These are phyloP conservation scores for Lecanosticta acicola DNA, from an alignment of 2,329 filamentous ascomycete species.

Conservation along the genomic window DNA sequence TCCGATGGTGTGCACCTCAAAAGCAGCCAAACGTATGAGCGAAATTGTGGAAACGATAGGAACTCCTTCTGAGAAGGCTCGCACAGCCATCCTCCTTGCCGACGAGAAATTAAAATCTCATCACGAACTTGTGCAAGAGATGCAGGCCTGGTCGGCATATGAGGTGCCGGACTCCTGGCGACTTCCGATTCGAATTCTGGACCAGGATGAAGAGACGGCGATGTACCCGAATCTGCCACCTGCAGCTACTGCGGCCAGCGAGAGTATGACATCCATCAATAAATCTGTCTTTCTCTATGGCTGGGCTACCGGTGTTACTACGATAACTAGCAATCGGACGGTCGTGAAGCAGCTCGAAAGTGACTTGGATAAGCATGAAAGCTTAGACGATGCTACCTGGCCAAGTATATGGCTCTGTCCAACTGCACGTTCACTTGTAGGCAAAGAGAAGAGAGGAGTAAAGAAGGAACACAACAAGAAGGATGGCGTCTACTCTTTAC, in stretches of 20 bases:
- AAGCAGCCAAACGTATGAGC: conserved; percentile 61
- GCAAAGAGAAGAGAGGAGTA: conserved; percentile 51
- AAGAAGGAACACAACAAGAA: conserved; percentile 21
- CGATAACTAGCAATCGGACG: conserved; percentile 64
- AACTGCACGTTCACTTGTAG: conserved; percentile 60
- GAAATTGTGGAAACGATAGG: conserved; percentile 61
- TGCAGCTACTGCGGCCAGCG: conserved; percentile 40
- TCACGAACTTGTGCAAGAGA: conserved; percentile 28
- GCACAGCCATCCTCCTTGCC: conserved; percentile 56
- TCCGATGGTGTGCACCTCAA: conserved; percentile 59
- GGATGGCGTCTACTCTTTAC: conserved; percentile 22
- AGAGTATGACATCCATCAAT: conserved; percentile 56
- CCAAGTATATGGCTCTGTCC: conserved; percentile 61
- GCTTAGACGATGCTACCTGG: conserved; percentile 47
- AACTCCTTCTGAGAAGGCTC: conserved; percentile 54
- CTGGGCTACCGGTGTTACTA: conserved; percentile 59
- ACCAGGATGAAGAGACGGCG: conserved; percentile 36
- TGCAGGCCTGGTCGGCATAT: conserved; percentile 48
- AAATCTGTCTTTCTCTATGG: conserved; percentile 67
- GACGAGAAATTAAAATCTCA: conserved; percentile 35
- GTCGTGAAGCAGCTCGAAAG: conserved; percentile 61
- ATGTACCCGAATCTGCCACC: conserved; percentile 42
- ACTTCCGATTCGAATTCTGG: conserved; percentile 57
- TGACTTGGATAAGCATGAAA: conserved; percentile 49
- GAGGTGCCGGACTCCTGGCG: conserved; percentile 48